Percentiles rank a stretch among this genome's conserved stretches.
phyloP scores from a whole-genome alignment of 2,329 filamentous ascomycete genomes.

The Stemphylium vesicarium region DNA sequence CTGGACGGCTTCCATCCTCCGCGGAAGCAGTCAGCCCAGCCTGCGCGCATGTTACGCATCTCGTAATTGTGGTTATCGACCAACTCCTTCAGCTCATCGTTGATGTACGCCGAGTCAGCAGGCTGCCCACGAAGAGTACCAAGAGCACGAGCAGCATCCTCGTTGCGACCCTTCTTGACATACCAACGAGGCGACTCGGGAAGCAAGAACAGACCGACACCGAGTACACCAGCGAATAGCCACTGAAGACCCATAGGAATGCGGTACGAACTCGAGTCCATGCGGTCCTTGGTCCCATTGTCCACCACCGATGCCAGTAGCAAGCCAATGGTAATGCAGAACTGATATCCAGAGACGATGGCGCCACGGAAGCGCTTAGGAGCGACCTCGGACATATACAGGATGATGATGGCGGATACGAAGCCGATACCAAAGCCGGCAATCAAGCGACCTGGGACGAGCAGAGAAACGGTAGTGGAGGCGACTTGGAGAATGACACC shows the following conservation, averaged over 20 bases:
- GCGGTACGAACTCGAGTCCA: conserved; percentile 70
- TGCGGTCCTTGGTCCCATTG: conserved; percentile 70
- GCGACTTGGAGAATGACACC: conserved; percentile 49
- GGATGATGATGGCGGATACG: conserved; percentile 52
- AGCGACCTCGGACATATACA: conserved; percentile 87
- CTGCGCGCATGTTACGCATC: conserved; percentile 58
- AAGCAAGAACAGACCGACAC: conserved; percentile 72
- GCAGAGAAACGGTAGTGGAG: conserved; percentile 39
- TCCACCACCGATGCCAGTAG: conserved; percentile 76
- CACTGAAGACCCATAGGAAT: conserved; percentile 84
- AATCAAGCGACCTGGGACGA: conserved; percentile 49
- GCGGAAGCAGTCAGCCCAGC: conserved; percentile 71
- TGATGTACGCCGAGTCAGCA: conserved; percentile 73
- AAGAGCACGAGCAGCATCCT: conserved; percentile 68
- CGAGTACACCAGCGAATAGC: conserved; percentile 79
- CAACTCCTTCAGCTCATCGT: conserved; percentile 81
- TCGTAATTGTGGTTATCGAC: conserved; percentile 91
- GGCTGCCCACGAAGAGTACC: conserved; percentile 76
- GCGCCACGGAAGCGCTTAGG: conserved; percentile 75
- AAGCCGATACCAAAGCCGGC: conserved; percentile 51
- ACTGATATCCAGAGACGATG: conserved; percentile 78
- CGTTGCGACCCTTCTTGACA: conserved; percentile 76
- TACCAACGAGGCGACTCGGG: conserved; percentile 87
- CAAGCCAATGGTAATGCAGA: conserved; percentile 81
- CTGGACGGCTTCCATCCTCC: conserved; percentile 61